Conservation (phyloP, 495 filamentous ascomycete species). For the Acidomyces sp. region DNA sequence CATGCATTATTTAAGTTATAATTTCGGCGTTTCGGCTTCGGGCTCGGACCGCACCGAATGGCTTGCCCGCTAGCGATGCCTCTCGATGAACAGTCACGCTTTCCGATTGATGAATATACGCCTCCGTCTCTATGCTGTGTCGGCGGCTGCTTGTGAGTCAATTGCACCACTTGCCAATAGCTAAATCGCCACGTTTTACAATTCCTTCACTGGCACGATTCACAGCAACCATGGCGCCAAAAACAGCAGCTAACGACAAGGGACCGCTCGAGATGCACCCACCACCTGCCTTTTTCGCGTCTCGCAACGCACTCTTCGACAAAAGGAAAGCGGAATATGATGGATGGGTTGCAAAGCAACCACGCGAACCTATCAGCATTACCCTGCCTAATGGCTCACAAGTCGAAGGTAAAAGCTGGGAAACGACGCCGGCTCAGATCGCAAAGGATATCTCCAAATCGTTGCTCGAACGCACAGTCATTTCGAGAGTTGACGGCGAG, state of each 20-base stretch:
- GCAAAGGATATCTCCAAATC: constrained; percentile 56
- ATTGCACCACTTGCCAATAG: neutral
- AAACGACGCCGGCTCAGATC: constrained; percentile 55
- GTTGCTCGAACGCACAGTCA: constrained; percentile 60
- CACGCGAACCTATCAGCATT: constrained; percentile 53
- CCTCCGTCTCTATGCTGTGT: no score
- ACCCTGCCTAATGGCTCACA: constrained; percentile 50
- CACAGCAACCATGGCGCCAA: constrained; percentile 17
- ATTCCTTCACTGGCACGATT: neutral
- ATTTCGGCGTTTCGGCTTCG: no score
- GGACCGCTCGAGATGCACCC: constrained; percentile 47
- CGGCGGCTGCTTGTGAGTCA: constrained; percentile 9
- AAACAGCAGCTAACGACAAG: constrained; percentile 32
- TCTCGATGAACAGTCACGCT: no score
- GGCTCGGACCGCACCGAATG: no score
- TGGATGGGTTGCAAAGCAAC: constrained; percentile 51
- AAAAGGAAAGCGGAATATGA: constrained; percentile 71
- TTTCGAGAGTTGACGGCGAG: constrained; percentile 67
- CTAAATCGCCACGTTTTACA: neutral
- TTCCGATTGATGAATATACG: no score
- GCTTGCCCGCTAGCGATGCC: no score
- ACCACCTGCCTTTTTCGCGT: constrained; percentile 65
- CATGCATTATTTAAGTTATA: no score
- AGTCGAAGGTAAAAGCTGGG: constrained; percentile 53
- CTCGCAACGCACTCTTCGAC: constrained; percentile 78